Conservation (phyloP, 2,329 filamentous ascomycete genomes). For the Pseudopyrenochaeta lycopersici region DNA sequence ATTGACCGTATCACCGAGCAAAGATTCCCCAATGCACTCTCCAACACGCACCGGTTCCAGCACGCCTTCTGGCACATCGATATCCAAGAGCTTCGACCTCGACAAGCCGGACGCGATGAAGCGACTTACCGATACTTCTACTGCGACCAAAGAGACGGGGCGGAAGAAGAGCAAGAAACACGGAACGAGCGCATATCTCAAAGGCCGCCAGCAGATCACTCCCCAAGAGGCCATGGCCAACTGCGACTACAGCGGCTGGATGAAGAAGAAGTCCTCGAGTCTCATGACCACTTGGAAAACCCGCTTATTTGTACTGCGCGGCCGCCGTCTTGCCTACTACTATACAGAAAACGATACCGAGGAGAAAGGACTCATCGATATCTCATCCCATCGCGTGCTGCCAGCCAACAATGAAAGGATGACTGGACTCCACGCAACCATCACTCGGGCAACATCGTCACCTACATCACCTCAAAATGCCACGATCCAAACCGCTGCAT, state of each 20-base stretch:
- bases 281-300: conserved; percentile 98
- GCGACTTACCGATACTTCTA: conserved; percentile 53
- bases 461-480: conserved; percentile 64
- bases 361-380: conserved; percentile 96
- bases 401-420: conserved; percentile 91
- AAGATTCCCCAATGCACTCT: conserved; percentile 66
- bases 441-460: conserved; percentile 83
- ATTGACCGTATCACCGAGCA: conserved; percentile 54
- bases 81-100: conserved; percentile 77
- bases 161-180: conserved; percentile 78
- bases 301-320: conserved; percentile 92
- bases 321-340: conserved; percentile 91
- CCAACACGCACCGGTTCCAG: conserved; percentile 80
- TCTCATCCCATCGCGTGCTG: conserved; percentile 95
- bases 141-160: conserved; percentile 48
- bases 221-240: conserved; percentile 84
- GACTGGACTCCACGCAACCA: conserved; percentile 87
- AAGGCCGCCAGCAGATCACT: conserved; percentile 81
- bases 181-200: conserved; percentile 91
- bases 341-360: conserved; percentile 92
- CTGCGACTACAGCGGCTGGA: conserved; percentile 97
- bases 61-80: conserved; percentile 65
- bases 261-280: conserved; percentile 98
- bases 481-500: conserved; percentile 50
- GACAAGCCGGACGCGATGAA: conserved; percentile 69